A percentile compares a stretch with the other conserved stretches of the same genome.
These are phyloP conservation scores for Hemisphaericaspora xylanilytica DNA, from an alignment of 1,139 yeast genomes.

Conservation along the genomic window DNA sequence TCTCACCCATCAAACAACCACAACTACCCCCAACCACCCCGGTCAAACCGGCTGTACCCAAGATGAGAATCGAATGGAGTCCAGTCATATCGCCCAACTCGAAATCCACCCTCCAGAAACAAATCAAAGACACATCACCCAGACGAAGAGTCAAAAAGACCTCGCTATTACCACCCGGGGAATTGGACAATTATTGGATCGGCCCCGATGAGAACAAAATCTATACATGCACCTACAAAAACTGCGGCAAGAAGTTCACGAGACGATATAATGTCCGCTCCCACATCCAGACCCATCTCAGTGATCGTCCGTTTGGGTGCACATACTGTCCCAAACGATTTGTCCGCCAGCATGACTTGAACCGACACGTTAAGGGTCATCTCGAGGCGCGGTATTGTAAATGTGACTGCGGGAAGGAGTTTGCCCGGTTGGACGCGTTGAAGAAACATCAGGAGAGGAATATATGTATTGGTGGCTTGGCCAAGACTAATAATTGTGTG, in stretches of 20 bases:
- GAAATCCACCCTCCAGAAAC: slow-evolving; percentile 33
- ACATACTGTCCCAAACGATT: slow-evolving; percentile 64
- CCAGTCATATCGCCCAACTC: slow-evolving; percentile 51
- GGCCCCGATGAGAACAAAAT: slow-evolving; percentile 72
- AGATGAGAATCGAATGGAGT: slow-evolving; percentile 46
- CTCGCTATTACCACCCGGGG: slow-evolving; percentile 85
- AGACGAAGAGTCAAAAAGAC: slow-evolving; percentile 53
- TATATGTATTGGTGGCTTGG: slow-evolving; percentile 73
- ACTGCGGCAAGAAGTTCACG: slow-evolving; percentile 82
- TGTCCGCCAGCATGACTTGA: slow-evolving; percentile 89
- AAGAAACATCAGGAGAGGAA: slow-evolving; percentile 75
- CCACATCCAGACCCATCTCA: slow-evolving; percentile 93
- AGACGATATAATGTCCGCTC: slow-evolving; percentile 93
- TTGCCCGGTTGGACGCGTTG: slow-evolving; percentile 86
- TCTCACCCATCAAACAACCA: slow-evolving; percentile 40
- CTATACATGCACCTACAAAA: slow-evolving; percentile 72
- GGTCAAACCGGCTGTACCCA: slow-evolving; percentile 14
- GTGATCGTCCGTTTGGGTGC: slow-evolving; percentile 84
- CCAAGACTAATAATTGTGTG: slow-evolving; percentile 22
- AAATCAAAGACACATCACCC: slow-evolving; percentile 41
- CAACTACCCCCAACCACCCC: slow-evolving; percentile 36
- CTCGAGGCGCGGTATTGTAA: slow-evolving; percentile 63
- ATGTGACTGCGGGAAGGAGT: slow-evolving; percentile 92
- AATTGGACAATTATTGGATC: slow-evolving; percentile 75
- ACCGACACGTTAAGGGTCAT: slow-evolving; percentile 89